These are phyloP conservation scores for Wallacemonas sp. DNA, from an alignment of 208 protist genomes.

Conservation along the genomic window DNA sequence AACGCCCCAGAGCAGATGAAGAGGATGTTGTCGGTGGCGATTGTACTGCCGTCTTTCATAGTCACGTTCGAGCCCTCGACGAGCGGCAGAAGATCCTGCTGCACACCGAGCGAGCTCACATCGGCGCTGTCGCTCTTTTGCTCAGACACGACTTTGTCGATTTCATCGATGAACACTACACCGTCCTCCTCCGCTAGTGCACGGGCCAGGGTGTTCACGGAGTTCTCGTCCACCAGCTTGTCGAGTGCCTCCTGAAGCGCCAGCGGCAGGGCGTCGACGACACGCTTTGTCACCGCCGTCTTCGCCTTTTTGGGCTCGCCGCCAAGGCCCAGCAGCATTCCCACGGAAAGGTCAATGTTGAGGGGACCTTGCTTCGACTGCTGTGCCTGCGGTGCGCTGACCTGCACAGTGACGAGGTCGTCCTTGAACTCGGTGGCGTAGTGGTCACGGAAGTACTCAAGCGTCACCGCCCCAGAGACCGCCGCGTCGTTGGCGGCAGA, in stretches of 20 bases:
- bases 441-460: conserved; percentile 80
- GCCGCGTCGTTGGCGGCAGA: neutral
- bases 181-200: conserved; percentile 92
- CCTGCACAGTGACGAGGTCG: conserved; percentile 75
- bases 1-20: conserved; percentile 98
- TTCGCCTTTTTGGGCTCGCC: conserved; percentile 42
- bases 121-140: conserved; percentile 52
- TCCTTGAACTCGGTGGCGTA: conserved; percentile 74
- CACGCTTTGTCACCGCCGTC: conserved; percentile 61
- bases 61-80: conserved; percentile 96
- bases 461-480: conserved; percentile 25
- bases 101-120: conserved; percentile 94
- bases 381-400: conserved; percentile 46
- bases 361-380: conserved; percentile 28
- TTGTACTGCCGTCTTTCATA: conserved; percentile 95
- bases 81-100: conserved; percentile 97
- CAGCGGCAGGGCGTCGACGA: conserved; percentile 80
- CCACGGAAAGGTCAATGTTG: conserved; percentile 58
- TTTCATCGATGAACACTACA: conserved; percentile 98
- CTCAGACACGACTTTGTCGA: conserved; percentile 96
- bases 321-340: conserved; percentile 59
- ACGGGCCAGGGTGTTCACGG: conserved; percentile 80
- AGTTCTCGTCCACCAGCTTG: conserved; percentile 89
- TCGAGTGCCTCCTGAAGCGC: conserved; percentile 84
- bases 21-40: conserved; percentile 97